Percentiles rank a stretch among this genome's conserved stretches.
Evolutionary conservation across 129 eudicot genomes (phyloP).

Genomic region (Heracleum sosnowskyi): DNA sequence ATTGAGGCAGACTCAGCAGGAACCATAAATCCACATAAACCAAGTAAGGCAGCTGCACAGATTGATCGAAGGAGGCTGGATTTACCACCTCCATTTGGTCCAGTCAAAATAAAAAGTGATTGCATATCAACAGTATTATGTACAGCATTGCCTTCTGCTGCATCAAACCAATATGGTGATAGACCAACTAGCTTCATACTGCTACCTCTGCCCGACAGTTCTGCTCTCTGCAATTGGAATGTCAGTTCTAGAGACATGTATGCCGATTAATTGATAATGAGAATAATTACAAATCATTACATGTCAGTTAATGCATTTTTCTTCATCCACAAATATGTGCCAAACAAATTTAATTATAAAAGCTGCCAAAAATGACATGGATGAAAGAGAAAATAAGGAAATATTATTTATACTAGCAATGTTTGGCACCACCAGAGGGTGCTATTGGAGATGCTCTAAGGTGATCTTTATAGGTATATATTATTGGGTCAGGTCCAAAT

Average conservation of each 20-base stretch:
- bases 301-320: neutral
- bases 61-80: conserved; percentile 88
- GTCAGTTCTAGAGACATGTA: neutral
- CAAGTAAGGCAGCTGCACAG: conserved; percentile 89
- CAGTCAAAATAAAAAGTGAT: conserved; percentile 83
- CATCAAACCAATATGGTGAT: conserved; percentile 93
- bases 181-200: conserved; percentile 78
- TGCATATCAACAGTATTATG: conserved; percentile 66
- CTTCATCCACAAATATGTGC: conserved; percentile 1
- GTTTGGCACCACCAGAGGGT: too few relatives aligned
- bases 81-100: conserved; percentile 99
- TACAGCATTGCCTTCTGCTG: conserved; percentile 79
- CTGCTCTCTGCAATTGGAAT: conserved; percentile 35
- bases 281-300: neutral
- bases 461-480: neutral
- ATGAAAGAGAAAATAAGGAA: too few relatives aligned
- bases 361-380: too few relatives aligned
- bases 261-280: neutral
- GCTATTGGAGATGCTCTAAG: neutral
- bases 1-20: conserved; percentile 87
- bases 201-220: conserved; percentile 18
- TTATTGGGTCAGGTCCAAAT: neutral
- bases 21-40: conserved; percentile 89
- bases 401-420: too few relatives aligned
- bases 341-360: too few relatives aligned